Evolutionary conservation across 2,329 filamentous ascomycete genomes (phyloP).

Genomic region (Nothophoma quercina): DNA sequence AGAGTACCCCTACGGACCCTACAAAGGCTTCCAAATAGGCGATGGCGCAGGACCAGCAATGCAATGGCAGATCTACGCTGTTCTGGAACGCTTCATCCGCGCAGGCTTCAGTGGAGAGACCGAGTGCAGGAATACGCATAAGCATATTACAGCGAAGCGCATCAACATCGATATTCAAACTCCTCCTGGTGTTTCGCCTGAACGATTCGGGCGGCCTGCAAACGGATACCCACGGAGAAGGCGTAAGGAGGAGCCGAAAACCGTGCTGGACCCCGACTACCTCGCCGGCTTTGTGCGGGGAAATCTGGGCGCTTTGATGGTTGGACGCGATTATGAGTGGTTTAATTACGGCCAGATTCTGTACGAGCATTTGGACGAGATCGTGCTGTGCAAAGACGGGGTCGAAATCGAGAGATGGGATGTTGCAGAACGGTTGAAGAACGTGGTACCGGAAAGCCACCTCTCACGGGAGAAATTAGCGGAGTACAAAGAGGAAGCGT

Average conservation of each 20-base stretch:
- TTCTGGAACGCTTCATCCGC: constrained; percentile 26
- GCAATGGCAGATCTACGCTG: constrained; percentile 21
- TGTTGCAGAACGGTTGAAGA: constrained; percentile 6
- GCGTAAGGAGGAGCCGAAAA: no score
- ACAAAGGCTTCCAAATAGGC: no score
- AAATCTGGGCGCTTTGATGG: no score
- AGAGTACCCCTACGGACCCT: no score
- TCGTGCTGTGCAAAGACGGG: constrained; percentile 15
- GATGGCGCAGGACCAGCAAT: constrained; percentile 16
- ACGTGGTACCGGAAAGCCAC: neutral
- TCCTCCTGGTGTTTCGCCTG: constrained; percentile 5
- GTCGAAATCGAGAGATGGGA: constrained; percentile 4
- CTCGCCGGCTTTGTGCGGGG: no score
- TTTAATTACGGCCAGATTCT: constrained; percentile 14
- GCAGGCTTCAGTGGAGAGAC: constrained; percentile 13
- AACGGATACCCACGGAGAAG: no score
- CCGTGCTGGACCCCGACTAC: no score
- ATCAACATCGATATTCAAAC: constrained; percentile 25
- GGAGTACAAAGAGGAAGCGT: neutral
- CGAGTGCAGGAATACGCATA: neutral
- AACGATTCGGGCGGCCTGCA: constrained; percentile 3
- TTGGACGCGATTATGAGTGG: no score
- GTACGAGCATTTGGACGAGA: constrained; percentile 20
- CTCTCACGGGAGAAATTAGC: neutral
- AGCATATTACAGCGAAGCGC: constrained; percentile 16